Percentiles rank a stretch among this genome's conserved stretches.
Evolutionary conservation across 768 basidiomycete species (phyloP).

Genomic region (Chalciporus chontae): DNA sequence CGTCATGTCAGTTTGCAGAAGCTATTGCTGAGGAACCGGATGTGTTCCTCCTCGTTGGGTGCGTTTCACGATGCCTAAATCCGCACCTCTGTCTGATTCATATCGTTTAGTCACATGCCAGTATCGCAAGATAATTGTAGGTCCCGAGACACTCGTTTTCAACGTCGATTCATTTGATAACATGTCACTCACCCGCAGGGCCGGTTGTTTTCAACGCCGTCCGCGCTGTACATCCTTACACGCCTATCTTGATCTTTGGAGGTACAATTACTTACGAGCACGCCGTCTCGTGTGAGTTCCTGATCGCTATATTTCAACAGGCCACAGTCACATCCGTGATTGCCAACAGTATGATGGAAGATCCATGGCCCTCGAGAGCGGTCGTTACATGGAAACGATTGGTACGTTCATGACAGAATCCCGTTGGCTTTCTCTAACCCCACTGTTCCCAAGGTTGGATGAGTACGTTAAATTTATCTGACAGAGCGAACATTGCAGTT

Average conservation of each 20-base stretch:
- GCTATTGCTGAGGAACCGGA: slow-evolving; percentile 81
- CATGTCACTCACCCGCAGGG: slow-evolving; percentile 41
- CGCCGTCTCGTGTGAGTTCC: background rate
- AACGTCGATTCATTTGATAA: too few relatives aligned
- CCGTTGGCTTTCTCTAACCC: background rate
- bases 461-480: slow-evolving; percentile 39
- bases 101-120: slow-evolving; percentile 75
- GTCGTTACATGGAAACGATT: slow-evolving; percentile 91
- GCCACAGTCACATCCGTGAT: slow-evolving; percentile 78
- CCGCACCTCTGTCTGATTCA: background rate
- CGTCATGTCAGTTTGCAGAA: slow-evolving; percentile 55
- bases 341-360: slow-evolving; percentile 67
- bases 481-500: background rate
- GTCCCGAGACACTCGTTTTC: slow-evolving; percentile 12
- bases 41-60: slow-evolving; percentile 75
- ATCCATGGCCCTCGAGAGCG: slow-evolving; percentile 77
- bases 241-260: slow-evolving; percentile 82
- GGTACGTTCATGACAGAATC: slow-evolving; percentile 40
- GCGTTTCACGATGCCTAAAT: slow-evolving; percentile 13
- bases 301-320: slow-evolving; percentile 24
- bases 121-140: slow-evolving; percentile 63
- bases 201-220: slow-evolving; percentile 70
- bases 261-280: slow-evolving; percentile 32
- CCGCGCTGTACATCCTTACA: slow-evolving; percentile 64
- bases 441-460: slow-evolving; percentile 45